Base-by-base conservation (phyloP, 1,284 basidiomycete genomes). In the Boletus semigastroideus region DNA sequence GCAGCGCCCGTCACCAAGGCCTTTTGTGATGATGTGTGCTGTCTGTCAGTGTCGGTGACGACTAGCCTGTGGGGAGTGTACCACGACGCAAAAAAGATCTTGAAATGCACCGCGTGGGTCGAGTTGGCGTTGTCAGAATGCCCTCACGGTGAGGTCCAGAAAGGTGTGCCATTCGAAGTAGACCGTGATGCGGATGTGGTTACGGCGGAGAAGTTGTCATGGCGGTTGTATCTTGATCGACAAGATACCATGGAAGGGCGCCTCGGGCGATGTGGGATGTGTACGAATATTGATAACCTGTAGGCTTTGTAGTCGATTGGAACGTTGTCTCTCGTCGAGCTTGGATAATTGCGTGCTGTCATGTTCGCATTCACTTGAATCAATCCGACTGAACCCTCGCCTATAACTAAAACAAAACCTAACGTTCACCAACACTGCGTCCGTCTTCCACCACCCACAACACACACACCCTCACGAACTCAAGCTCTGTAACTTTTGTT, bases 401-500 rank as follows among this genome's bases (percentile, higher is more conserved):
- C 22, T 22, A 22, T 22, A 5, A n/a, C 33, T 3, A 6, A 14
- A 14, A 16, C 31, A 14, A 0, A 7, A 33, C 14, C 31, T 13
- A 33, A 14, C 31, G 31, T 33, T 33, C 7, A 7, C 31, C 31
- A 22, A 33, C 9, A 36, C 2, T 7, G 16, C 13, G n/a, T 34
- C 16, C 33, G 33, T 10, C 33, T 8, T 14, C 16, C 17, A 14
- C 2, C 6, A 14, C 2, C 6, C 10, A 17, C n/a, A n/a, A n/a
- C n/a, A 10, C 5, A 20, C 22, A 5, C 19, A 13, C 20, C 22
- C 8, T 54, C n/a, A 54, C 38, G 44, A 36, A 25, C 17, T 12
- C 16, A 63, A 16, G 31, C 3, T 22, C 20, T 61, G 55, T 28
- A 58, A 36, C 33, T 55, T 59, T 39, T 63, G 61, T 27, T 63